Base-by-base conservation (phyloP, 2,329 filamentous ascomycete genomes). In the Coniochaeta prunicola region DNA sequence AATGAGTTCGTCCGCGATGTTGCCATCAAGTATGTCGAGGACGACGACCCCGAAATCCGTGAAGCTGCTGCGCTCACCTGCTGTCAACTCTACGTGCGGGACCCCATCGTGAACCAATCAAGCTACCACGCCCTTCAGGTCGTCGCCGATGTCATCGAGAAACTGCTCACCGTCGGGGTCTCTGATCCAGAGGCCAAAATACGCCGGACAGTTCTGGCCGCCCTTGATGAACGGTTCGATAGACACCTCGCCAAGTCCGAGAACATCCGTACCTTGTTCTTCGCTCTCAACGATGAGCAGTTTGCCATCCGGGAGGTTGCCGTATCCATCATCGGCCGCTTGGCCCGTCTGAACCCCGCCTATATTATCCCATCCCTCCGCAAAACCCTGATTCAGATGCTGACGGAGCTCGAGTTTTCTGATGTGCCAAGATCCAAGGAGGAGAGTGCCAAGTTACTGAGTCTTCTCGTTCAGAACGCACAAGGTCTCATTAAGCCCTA, bases 1-100 rank as follows among this genome's bases (percentile, higher is more conserved):
- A 99, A 99, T 67, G 96, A 99, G 71, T 99, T 99, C 66, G 94
- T 99, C 30, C 90, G 94, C 26, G 94, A 99, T 70, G 94, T 99
- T 56, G 94, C 96, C 4, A 96, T 99, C 69, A 94, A 93, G 71
- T 99, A 97, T 67, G 93, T 99, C 45, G 93, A 99, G 66, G 94
- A 96, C 63, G 93, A 97, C 65, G 96, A 96, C 66, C 83, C 91
- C 0, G 90, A 96, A 64, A 97, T 96, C 56, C 86, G 94, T 60
- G 93, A 96, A 73, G 94, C 94, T 17, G 93, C 94, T 2, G 92
- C 94, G 17, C 80, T 99, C 61, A 99, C 96, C 5, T 97, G 94
- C 74, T 99, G 96, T 69, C 96, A 99, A 72, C 84, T 99, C 53
- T 97, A 97, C 69, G 90, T 97, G 53, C 88, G 91, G 66, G 96